These are phyloP conservation scores for Oryza meridionalis DNA, from an alignment of 176 grass and related monocot genomes.

Conservation along the genomic window DNA sequence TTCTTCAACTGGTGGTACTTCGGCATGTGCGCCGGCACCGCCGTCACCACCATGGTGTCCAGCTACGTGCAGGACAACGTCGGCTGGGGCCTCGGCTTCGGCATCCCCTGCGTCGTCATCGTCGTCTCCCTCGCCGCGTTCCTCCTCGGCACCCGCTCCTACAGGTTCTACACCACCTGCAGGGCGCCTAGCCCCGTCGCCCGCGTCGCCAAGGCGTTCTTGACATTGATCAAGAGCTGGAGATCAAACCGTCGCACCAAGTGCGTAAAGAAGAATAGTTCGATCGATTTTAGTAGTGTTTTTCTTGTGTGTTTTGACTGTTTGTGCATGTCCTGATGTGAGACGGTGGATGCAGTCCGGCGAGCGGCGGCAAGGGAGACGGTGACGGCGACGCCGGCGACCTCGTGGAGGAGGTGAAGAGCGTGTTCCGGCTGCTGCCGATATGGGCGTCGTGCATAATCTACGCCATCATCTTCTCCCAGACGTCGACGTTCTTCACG, in stretches of 20 bases:
- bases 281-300: neutral
- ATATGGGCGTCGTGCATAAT: constrained; percentile 71
- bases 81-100: constrained; percentile 71
- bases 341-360: constrained; percentile 19
- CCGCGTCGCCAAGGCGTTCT: constrained; percentile 37
- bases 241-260: neutral
- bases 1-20: constrained; percentile 95
- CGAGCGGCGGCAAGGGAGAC: constrained; percentile 3
- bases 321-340: constrained; percentile 1
- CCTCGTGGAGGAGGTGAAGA: constrained; percentile 49
- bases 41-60: constrained; percentile 43
- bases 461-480: constrained; percentile 66
- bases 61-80: constrained; percentile 79
- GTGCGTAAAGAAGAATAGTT: neutral
- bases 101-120: constrained; percentile 65
- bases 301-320: neutral
- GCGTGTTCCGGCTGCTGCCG: constrained; percentile 52
- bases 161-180: constrained; percentile 46
- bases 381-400: neutral
- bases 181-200: constrained; percentile 47
- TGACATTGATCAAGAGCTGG: constrained; percentile 32
- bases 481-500: constrained; percentile 64
- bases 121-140: constrained; percentile 45
- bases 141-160: constrained; percentile 50
- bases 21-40: constrained; percentile 56